Conservation (phyloP, 805 yeast genomes). For the Candida krabiensis region DNA sequence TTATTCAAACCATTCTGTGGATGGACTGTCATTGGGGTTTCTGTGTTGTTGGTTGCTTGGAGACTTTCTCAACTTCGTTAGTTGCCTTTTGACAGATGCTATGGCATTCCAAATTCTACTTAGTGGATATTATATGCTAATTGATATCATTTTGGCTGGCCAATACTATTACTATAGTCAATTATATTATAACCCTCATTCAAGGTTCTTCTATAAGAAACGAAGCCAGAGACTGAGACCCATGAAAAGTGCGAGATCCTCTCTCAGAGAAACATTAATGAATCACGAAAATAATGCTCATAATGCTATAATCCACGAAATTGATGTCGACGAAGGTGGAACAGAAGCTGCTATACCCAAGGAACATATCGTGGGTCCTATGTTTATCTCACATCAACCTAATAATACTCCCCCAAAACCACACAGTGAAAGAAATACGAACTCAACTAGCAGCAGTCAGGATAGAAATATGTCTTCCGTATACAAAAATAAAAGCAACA, state of each 20-base stretch:
- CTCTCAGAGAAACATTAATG: slow-evolving; percentile 21
- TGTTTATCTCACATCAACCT: slow-evolving; percentile 6
- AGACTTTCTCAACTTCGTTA: slow-evolving; percentile 52
- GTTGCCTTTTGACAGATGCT: slow-evolving; percentile 49
- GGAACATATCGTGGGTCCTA: slow-evolving; percentile 9
- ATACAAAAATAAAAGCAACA: slow-evolving; percentile 10
- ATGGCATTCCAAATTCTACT: slow-evolving; percentile 47
- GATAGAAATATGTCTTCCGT: neutral
- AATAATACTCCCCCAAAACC: neutral
- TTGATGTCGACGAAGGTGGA: slow-evolving; percentile 1
- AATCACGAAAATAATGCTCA: slow-evolving; percentile 10
- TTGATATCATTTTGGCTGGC: slow-evolving; percentile 43
- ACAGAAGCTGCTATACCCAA: slow-evolving; percentile 5
- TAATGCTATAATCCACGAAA: neutral
- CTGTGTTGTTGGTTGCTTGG: slow-evolving; percentile 66
- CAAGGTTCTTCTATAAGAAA: slow-evolving; percentile 25
- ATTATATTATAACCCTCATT: slow-evolving; percentile 38
- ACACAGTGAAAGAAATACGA: slow-evolving; percentile 2
- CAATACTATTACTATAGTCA: slow-evolving; percentile 51
- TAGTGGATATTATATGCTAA: slow-evolving; percentile 48
- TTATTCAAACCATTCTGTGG: slow-evolving; percentile 59
- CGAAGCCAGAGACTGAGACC: slow-evolving; percentile 15
- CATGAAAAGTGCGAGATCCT: slow-evolving; percentile 25
- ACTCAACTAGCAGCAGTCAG: slow-evolving; percentile 3
- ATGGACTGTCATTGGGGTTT: slow-evolving; percentile 63